Conservation (phyloP, 2,329 filamentous ascomycete genomes). For the Trichoderma sp. region DNA sequence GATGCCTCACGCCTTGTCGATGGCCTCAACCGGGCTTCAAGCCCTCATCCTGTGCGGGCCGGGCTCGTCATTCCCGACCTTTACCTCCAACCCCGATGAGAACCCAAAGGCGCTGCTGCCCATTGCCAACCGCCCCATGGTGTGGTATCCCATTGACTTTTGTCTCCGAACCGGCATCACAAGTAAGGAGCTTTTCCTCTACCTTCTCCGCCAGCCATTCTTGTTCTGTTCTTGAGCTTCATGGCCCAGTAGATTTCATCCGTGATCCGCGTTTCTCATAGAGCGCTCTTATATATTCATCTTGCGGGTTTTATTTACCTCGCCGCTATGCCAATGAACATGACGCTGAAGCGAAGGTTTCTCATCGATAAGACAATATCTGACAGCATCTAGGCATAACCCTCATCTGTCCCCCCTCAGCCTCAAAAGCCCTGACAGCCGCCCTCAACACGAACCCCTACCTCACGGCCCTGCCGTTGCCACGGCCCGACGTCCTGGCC, state of each 20-base stretch:
- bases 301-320: neutral
- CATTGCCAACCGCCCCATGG: conserved; percentile 83
- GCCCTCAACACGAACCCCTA: conserved; percentile 78
- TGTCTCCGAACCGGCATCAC: conserved; percentile 80
- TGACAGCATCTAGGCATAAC: conserved; percentile 57
- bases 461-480: conserved; percentile 71
- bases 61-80: conserved; percentile 79
- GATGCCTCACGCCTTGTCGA: conserved; percentile 76
- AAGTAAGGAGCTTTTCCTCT: conserved; percentile 51
- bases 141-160: conserved; percentile 86
- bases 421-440: conserved; percentile 65
- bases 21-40: conserved; percentile 76
- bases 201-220: neutral
- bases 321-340: neutral
- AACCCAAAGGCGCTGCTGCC: conserved; percentile 81
- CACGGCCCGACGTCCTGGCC: conserved; percentile 73
- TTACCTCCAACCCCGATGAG: conserved; percentile 77
- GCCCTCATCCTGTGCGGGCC: conserved; percentile 82
- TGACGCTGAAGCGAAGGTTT: neutral
- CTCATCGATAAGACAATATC: conserved; percentile 10
- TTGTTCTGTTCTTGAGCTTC: neutral
- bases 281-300: neutral
- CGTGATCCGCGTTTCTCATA: neutral
- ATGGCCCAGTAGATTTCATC: neutral
- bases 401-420: conserved; percentile 65